A percentile compares a stretch with the other conserved stretches of the same genome.
These are phyloP conservation scores for Aspergillus costaricaensis DNA, from an alignment of 2,329 filamentous ascomycete species.

Conservation along the genomic window DNA sequence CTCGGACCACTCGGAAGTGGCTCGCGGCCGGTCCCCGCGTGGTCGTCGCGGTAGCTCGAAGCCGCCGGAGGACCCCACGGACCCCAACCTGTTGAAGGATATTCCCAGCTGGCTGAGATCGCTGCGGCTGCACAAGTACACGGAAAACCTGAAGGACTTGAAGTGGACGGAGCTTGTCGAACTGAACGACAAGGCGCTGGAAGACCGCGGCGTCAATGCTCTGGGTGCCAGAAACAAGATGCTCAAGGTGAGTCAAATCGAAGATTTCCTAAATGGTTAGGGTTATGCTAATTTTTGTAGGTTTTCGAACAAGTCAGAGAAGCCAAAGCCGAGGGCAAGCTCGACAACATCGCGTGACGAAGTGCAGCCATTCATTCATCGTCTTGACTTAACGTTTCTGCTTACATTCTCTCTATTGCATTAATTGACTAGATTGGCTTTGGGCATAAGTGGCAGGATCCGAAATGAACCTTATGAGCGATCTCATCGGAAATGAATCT, in stretches of 20 bases:
- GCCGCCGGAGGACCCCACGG: slow-evolving; percentile 95
- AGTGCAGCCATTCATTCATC: slow-evolving; percentile 17
- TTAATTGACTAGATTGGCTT: slow-evolving; percentile 31
- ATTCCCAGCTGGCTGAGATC: slow-evolving; percentile 96
- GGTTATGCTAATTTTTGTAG: slow-evolving; percentile 42
- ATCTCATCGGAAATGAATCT: slow-evolving; percentile 20
- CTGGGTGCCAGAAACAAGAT: slow-evolving; percentile 94
- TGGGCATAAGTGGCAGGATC: slow-evolving; percentile 32
- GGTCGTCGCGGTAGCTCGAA: slow-evolving; percentile 93
- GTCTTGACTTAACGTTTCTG: slow-evolving; percentile 11
- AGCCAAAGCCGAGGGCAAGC: slow-evolving; percentile 72
- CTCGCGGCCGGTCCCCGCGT: slow-evolving; percentile 85
- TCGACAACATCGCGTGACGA: slow-evolving; percentile 45
- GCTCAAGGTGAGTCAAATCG: slow-evolving; percentile 70
- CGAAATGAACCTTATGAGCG: slow-evolving; percentile 27
- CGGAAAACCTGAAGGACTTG: slow-evolving; percentile 95
- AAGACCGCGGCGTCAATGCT: slow-evolving; percentile 91
- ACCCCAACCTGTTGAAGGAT: slow-evolving; percentile 84
- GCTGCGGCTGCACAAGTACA: slow-evolving; percentile 96
- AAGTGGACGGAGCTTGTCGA: slow-evolving; percentile 93
- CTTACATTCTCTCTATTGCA: slow-evolving; percentile 32
- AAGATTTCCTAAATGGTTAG: too few relatives aligned
- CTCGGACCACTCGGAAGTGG: slow-evolving; percentile 90
- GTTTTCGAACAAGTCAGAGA: slow-evolving; percentile 95
- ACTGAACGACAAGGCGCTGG: slow-evolving; percentile 88